Evolutionary conservation across 148 eudicot genomes (phyloP), one percentile per base, ranked within the genome.

Genomic region (Fallopia convolvulus): DNA sequence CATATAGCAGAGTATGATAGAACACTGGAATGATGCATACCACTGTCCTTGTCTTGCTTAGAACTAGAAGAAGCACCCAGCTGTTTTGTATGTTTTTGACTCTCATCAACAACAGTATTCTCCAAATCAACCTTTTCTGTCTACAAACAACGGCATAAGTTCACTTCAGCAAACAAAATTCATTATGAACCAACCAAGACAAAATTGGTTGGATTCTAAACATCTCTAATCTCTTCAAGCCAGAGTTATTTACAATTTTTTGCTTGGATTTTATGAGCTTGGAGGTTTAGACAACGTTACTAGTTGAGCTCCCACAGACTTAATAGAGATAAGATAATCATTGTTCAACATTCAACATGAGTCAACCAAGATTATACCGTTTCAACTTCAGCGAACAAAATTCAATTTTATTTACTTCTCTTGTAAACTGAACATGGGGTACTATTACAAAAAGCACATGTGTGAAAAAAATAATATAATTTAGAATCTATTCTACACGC

Each of bases 51-150:
- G 80, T 88, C 98, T 80, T 86, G 96, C 84, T 85, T 89, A 66
- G 80, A 72, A 75, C 84, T 81, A 74, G 91, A 84, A 63, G 70
- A 63, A 15, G 23, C 80, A 72, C 88, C 89, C 55, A 79, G 81
- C 77, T 87, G 90, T 68, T 90, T 90, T 65, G 83, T 81, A 56
- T 91, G 97, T 78, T 92, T 88, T 84, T 91, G 97, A 86, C 97
- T 93, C 83, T 93, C 97, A 79, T 93, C 97, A 79, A 93, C 98
- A 23, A 93, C 98, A 73, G 98, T 93, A 76, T 93, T 91, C 88
- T 93, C 98, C 82, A 93, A 81, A 81, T 93, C 98, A 80, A 93
- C 98, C 84, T 93, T 93, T 77, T 93, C 98, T 80, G 98, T 90
- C 98, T 93, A 82, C 79, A 85, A 21, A 77, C 9, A 63, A 13